These are phyloP conservation scores for Echinosophora koreensis DNA, from an alignment of 306 rosid genomes.

Conservation along the genomic window DNA sequence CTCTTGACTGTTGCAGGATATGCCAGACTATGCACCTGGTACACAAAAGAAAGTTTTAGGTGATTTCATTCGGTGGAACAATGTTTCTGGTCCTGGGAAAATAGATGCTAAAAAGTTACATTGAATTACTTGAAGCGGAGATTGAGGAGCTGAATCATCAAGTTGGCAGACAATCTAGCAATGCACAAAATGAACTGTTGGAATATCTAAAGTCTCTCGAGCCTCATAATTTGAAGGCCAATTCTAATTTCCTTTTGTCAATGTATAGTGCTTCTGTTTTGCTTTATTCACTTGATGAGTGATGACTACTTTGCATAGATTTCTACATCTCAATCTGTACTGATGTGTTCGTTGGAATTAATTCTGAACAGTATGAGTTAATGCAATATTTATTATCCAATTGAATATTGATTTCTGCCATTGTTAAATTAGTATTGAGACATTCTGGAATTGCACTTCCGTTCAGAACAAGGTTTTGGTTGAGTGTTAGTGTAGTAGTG, in stretches of 20 bases:
- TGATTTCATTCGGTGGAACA: constrained; percentile 96
- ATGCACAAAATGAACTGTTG: constrained; percentile 86
- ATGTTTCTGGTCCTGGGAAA: constrained; percentile 81
- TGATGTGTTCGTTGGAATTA: constrained; percentile 30
- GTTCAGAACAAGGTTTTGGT: constrained; percentile 29
- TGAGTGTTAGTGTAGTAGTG: constrained; percentile 3
- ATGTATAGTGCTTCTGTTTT: constrained; percentile 17
- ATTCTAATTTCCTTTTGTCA: constrained; percentile 26
- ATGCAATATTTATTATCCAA: background rate
- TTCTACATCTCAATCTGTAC: constrained; percentile 6
- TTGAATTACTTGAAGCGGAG: constrained; percentile 96
- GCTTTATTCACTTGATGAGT: constrained; percentile 12
- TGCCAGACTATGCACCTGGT: constrained; percentile 88
- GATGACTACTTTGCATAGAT: constrained; percentile 14
- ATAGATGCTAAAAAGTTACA: constrained; percentile 94
- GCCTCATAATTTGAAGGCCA: constrained; percentile 92
- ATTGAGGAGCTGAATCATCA: constrained; percentile 90
- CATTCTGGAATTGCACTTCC: constrained; percentile 30
- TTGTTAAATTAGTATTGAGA: constrained; percentile 23
- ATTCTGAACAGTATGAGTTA: background rate
- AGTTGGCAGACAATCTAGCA: constrained; percentile 83
- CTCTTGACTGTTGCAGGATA: constrained; percentile 68
- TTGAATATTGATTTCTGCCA: constrained; percentile 16
- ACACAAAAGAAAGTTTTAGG: constrained; percentile 94
- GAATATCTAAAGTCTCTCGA: constrained; percentile 95